Evolutionary conservation across 2,329 filamentous ascomycete species (phyloP).

Genomic region (Paraphoma sp.): DNA sequence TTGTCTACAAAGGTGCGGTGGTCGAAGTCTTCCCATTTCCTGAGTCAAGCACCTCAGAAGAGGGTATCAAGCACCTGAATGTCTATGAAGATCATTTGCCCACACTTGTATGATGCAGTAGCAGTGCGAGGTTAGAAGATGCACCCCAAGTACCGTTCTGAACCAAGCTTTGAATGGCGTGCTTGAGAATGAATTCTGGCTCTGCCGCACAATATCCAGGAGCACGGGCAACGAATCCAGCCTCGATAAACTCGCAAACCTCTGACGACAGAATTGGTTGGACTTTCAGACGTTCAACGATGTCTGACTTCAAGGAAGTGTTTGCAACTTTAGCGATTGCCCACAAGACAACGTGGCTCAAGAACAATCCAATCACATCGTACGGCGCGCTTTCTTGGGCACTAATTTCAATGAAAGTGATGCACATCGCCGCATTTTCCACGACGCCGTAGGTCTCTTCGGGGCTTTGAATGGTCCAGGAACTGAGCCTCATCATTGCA

Average conservation of each 20-base stretch:
- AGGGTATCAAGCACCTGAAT: too few species aligned
- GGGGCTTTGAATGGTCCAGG: not conserved
- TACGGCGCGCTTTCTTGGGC: constrained; percentile 3
- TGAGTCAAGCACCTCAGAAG: too few species aligned
- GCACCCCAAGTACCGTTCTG: constrained; percentile 9
- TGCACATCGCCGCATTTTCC: not conserved
- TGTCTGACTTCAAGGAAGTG: not conserved
- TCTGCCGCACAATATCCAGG: not conserved
- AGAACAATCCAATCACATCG: constrained; percentile 6
- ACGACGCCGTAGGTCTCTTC: not conserved
- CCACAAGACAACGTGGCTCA: constrained; percentile 10
- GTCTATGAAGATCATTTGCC: not conserved
- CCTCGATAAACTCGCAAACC: not conserved
- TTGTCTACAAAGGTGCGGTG: too few species aligned
- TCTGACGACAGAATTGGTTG: not conserved
- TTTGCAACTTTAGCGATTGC: constrained; percentile 1
- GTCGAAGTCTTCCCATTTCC: too few species aligned
- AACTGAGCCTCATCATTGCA: not conserved
- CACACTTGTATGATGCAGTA: not conserved
- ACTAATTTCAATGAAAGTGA: constrained; percentile 2
- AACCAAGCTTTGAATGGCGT: constrained; percentile 8
- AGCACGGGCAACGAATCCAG: not conserved
- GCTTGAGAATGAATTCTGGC: constrained; percentile 7
- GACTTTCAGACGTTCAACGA: not conserved
- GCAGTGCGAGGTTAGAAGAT: not conserved